These are phyloP conservation scores for Sporothrix curviconia DNA, from an alignment of 2,329 filamentous ascomycete genomes.

Conservation along the genomic window DNA sequence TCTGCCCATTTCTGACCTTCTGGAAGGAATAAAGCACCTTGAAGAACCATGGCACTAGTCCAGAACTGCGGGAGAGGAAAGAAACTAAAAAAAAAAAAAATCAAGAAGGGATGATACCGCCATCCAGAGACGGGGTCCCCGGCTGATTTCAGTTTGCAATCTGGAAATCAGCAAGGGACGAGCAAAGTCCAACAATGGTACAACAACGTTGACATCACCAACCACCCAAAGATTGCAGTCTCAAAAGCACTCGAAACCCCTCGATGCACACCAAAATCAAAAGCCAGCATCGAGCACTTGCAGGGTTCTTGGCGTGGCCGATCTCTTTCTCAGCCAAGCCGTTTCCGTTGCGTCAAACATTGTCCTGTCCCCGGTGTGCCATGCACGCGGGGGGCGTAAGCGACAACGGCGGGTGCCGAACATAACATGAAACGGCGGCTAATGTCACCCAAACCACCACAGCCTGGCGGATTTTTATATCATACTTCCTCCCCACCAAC, in stretches of 20 bases:
- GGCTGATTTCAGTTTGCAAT: neutral
- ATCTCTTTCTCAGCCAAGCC: conserved; percentile 7
- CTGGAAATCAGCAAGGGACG: neutral
- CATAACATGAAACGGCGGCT: conserved; percentile 18
- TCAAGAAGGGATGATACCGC: neutral
- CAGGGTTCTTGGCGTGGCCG: conserved; percentile 9
- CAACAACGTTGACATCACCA: neutral
- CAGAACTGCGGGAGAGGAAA: too few species aligned
- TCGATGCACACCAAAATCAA: too few species aligned
- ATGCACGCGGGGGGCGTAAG: neutral
- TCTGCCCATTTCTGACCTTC: neutral
- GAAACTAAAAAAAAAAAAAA: too few species aligned
- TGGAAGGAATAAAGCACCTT: neutral
- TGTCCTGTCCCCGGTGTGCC: neutral
- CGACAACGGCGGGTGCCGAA: neutral
- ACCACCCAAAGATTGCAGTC: too few species aligned
- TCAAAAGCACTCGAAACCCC: too few species aligned
- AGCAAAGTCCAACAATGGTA: neutral
- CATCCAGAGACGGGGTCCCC: neutral
- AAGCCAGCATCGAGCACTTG: neutral
- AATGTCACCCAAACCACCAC: conserved; percentile 12
- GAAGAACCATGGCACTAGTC: neutral
- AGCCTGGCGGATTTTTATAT: neutral
- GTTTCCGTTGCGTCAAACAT: neutral
- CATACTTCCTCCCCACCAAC: too few species aligned